Base-by-base conservation (phyloP, 1,284 basidiomycete genomes). In the Apiotrichum gracile region DNA sequence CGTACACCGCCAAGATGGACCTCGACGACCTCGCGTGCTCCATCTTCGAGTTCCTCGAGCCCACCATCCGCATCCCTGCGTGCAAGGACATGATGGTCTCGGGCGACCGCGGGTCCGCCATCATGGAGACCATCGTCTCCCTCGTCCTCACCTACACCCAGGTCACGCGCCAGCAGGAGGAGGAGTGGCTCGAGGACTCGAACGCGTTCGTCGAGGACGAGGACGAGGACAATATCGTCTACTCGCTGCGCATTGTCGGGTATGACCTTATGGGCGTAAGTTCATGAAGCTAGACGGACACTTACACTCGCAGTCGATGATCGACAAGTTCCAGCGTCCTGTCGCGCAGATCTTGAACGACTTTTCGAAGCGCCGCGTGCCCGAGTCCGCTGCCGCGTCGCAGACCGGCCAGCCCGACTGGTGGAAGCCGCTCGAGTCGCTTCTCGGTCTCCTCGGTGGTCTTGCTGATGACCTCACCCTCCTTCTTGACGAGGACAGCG, bases 151-250 rank as follows among this genome's bases (percentile, higher is more conserved):
- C 79, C 21, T 91, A 86, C 76, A 81, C 83, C 19, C 90, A 92
- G 68, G 92, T 97, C 79, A 91, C 91, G 0, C 80, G 82, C 17
- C 51, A 47, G 21, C 58, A 93, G 87, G 91, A 93, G 70, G 91
- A 93, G 47, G 86, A 84, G 37, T 97, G 94, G 93, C 82, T 83
- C 5, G 83, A 79, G 50, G 88, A 97, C 65, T 84, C 89, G 1
- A 94, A 96, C 61, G 84, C 87, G 3, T 97, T 97, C 68, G 85
- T 97, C 24, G 86, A 87, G 22, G 91, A 97, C 65, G 93, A 97
- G 67, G 91, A 97, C 58, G 94, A 97, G 63, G 91, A 96, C 61
- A 85, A 85, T 1, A 82, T 88, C 47, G 72, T 80, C 0, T 93
- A 91, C 69, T 88, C 87, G 57, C 81, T 92, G 41, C 83, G 94